Base-by-base conservation (phyloP, 495 filamentous ascomycete genomes). In the Penicillium turbatum region DNA sequence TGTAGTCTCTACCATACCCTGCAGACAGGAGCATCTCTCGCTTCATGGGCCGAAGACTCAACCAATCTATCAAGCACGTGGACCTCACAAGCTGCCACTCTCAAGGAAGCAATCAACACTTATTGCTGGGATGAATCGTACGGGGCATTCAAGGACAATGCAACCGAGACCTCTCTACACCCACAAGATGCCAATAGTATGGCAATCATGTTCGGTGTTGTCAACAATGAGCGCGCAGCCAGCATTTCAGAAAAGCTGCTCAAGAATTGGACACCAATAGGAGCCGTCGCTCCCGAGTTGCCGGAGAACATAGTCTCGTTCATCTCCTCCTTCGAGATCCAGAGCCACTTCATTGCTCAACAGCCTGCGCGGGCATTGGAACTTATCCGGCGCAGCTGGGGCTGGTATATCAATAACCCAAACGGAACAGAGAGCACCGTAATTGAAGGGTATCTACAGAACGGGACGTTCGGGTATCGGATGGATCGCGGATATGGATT, bases 341-440 rank as follows among this genome's bases (percentile, higher is more conserved):
- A 83, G 60, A 80, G 75, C 8, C 83, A 86, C 56, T 72, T 75
- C 31, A 66, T 71, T 5, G 79, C 77, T 0, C 66, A 69, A 5
- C 66, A 79, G 37, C 53, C 70, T 15, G 63, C 64, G 21, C 66
- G 70, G 4, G 82, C 81, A 1, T 67, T 87, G 17, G 79, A 82
- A 24, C 73, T 87, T 5, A 81, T 82, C 58, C 68, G 75, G 13
- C 67, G 76, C 6, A 75, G 76, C 62, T 87, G 84, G 82, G 80
- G 78, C 12, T 82, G 81, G 69, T 80, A 85, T 67, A 75, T 86
- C 32, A 72, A 84, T 53, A 79, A 82, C 40, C 73, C 74, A 3
- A 78, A 82, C 37, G 79, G 82, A 56, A 87, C 83, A 6, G 79
- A 82, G 50, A 79, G 73, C 29, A 86, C 82, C 0, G 74, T 83